Evolutionary conservation across 2,329 filamentous ascomycete genomes (phyloP).

Genomic region (Alternaria novae-zelandiae): DNA sequence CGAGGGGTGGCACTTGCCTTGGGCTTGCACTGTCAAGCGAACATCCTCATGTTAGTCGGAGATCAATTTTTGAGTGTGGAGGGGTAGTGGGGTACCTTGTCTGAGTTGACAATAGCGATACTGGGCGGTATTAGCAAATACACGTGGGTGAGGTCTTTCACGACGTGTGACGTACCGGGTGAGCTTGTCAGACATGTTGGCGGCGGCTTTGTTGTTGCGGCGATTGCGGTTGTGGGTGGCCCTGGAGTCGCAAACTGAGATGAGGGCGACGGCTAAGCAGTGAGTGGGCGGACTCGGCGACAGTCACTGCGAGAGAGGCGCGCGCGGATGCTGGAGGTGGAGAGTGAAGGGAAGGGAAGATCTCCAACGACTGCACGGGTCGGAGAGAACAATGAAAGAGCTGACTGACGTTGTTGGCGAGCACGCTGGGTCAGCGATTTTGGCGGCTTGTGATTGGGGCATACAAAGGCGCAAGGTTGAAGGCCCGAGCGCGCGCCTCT

Average conservation of each 20-base stretch:
- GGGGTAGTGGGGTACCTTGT: slow-evolving; percentile 76
- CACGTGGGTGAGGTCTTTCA: background rate
- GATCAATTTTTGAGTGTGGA: slow-evolving; percentile 42
- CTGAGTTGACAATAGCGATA: slow-evolving; percentile 98
- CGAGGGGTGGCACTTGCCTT: slow-evolving; percentile 64
- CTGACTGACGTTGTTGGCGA: slow-evolving; percentile 28
- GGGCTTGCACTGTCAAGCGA: slow-evolving; percentile 76
- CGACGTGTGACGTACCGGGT: slow-evolving; percentile 72
- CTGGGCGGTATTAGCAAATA: slow-evolving; percentile 48
- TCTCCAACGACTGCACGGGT: slow-evolving; percentile 1
- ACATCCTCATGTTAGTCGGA: slow-evolving; percentile 47
- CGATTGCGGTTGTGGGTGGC: slow-evolving; percentile 4
- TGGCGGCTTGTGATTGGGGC: slow-evolving; percentile 5
- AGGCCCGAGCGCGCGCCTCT: background rate
- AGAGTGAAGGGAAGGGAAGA: background rate
- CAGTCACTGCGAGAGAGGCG: background rate
- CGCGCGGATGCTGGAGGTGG: slow-evolving; percentile 1
- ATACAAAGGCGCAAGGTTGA: slow-evolving; percentile 4
- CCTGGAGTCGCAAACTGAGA: slow-evolving; percentile 13
- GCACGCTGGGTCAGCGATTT: slow-evolving; percentile 22
- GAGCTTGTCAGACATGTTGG: slow-evolving; percentile 84
- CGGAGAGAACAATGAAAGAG: slow-evolving; percentile 8
- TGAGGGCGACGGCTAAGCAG: slow-evolving; percentile 25
- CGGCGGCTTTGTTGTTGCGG: slow-evolving; percentile 20
- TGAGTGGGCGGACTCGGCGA: slow-evolving; percentile 17